phyloP scores from a whole-genome alignment of 1,139 yeast genomes.

The Starmera stellimalicola region DNA sequence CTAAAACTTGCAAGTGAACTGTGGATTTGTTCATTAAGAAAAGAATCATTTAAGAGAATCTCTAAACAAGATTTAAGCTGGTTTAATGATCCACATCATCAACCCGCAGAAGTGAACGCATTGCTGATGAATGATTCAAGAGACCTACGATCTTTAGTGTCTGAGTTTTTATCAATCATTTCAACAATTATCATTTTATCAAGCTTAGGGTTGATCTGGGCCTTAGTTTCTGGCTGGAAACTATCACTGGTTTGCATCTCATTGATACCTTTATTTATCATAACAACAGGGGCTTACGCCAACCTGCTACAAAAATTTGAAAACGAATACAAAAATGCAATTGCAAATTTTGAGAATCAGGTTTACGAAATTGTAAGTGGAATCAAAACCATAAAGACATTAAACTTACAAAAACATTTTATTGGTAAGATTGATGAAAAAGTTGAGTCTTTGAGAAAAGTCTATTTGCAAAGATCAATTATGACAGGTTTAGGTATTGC shows the following conservation, averaged over 20 bases:
- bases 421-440: constrained; percentile 23
- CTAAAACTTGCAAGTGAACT: constrained; percentile 55
- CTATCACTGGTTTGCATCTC: constrained; percentile 73
- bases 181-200: constrained; percentile 46
- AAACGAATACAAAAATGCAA: constrained; percentile 43
- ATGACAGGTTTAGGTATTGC: constrained; percentile 54
- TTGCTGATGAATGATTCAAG: constrained; percentile 72
- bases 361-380: constrained; percentile 51
- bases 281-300: constrained; percentile 46
- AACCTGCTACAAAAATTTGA: constrained; percentile 44
- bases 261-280: constrained; percentile 52
- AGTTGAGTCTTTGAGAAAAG: constrained; percentile 21
- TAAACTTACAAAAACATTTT: constrained; percentile 45
- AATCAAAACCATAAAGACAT: constrained; percentile 51
- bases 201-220: constrained; percentile 63
- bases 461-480: constrained; percentile 41
- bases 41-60: constrained; percentile 37
- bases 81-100: constrained; percentile 32
- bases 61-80: constrained; percentile 46
- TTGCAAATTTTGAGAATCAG: constrained; percentile 44
- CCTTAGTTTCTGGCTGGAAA: constrained; percentile 77
- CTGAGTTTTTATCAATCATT: constrained; percentile 49
- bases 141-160: constrained; percentile 56
- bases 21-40: constrained; percentile 55
- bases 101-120: constrained; percentile 53